These are phyloP conservation scores for Coniochaeta ligniaria DNA, from an alignment of 2,329 filamentous ascomycete genomes.

Conservation along the genomic window DNA sequence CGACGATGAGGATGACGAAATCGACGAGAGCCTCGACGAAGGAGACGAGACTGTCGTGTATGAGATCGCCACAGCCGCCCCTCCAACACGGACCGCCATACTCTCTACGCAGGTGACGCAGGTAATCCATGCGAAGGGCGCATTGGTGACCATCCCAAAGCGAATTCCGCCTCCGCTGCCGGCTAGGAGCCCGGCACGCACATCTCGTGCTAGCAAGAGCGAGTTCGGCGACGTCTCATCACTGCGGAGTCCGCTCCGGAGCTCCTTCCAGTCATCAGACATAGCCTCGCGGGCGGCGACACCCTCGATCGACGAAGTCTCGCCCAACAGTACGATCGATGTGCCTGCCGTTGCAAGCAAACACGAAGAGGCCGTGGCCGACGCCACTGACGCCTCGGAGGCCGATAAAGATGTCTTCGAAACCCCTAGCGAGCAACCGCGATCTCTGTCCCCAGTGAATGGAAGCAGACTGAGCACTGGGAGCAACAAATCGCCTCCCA, in stretches of 20 bases:
- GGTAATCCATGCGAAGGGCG: conserved; percentile 64
- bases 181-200: conserved; percentile 64
- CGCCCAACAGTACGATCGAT: neutral
- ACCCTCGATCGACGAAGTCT: neutral
- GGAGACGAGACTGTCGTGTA: conserved; percentile 63
- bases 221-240: conserved; percentile 53
- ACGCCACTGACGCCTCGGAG: neutral
- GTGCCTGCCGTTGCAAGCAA: neutral
- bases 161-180: conserved; percentile 72
- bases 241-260: conserved; percentile 43
- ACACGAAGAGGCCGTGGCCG: neutral
- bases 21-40: conserved; percentile 34
- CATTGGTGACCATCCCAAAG: conserved; percentile 79
- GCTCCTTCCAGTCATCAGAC: conserved; percentile 33
- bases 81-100: conserved; percentile 50
- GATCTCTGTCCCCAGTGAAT: neutral
- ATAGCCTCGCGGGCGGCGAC: neutral
- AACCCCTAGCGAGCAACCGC: neutral
- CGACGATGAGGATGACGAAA: conserved; percentile 39
- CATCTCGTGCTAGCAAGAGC: conserved; percentile 42
- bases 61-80: conserved; percentile 53
- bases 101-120: conserved; percentile 60
- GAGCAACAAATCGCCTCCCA: conserved; percentile 10
- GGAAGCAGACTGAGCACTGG: conserved; percentile 8
- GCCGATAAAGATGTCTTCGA: neutral